Evolutionary conservation across 805 yeast genomes (phyloP).

Genomic region (Starmerella geochares): DNA sequence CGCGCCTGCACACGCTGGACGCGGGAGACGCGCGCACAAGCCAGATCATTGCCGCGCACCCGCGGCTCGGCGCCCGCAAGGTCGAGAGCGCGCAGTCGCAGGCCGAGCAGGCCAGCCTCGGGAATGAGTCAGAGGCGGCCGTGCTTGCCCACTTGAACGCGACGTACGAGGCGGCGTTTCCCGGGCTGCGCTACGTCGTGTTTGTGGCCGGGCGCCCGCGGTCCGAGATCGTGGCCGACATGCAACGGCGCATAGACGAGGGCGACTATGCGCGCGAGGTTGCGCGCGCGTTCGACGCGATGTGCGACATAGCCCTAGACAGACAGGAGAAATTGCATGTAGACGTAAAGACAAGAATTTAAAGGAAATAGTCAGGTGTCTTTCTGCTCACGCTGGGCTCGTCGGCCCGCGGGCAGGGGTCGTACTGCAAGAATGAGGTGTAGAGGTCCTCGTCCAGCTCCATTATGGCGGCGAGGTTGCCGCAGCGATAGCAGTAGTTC

Average conservation of each 20-base stretch:
- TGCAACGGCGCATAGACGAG: conserved; percentile 49
- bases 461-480: conserved; percentile 97
- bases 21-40: conserved; percentile 26
- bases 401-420: conserved; percentile 93
- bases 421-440: conserved; percentile 78
- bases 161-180: conserved; percentile 51
- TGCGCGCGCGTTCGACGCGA: conserved; percentile 63
- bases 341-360: conserved; percentile 8
- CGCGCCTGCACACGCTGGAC: conserved; percentile 33
- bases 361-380: conserved; percentile 83
- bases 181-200: conserved; percentile 72
- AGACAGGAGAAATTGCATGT: conserved; percentile 2
- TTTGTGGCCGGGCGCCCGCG: conserved; percentile 79
- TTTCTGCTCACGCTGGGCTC: conserved; percentile 96
- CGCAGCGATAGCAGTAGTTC: conserved; percentile 93
- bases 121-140: conserved; percentile 41
- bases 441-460: conserved; percentile 91
- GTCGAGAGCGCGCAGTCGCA: conserved; percentile 52
- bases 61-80: conserved; percentile 61
- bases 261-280: conserved; percentile 49
- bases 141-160: conserved; percentile 47
- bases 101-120: conserved; percentile 59
- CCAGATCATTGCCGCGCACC: conserved; percentile 76
- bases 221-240: conserved; percentile 50
- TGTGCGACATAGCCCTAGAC: conserved; percentile 86